Conservation (phyloP, 352 stramenopile species). For the Pythium aquatile region DNA sequence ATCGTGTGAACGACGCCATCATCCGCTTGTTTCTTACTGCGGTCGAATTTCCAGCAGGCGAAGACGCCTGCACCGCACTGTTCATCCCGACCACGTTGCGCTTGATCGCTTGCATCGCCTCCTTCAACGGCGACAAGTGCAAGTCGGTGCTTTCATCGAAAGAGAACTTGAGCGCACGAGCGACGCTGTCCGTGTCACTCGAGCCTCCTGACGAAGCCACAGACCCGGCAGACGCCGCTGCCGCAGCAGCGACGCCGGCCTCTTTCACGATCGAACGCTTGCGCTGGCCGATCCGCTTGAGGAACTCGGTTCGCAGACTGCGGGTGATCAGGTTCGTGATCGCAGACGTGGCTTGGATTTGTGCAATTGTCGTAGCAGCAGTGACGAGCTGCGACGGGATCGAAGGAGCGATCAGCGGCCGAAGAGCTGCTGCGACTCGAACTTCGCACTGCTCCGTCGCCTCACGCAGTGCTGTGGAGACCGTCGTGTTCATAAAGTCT, state of each 20-base stretch:
- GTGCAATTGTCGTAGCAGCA: constrained; percentile 34
- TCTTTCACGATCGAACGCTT: constrained; percentile 51
- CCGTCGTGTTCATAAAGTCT: constrained; percentile 29
- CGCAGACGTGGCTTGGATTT: constrained; percentile 31
- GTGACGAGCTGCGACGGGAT: constrained; percentile 38
- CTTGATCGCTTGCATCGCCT: constrained; percentile 15
- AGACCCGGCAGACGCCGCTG: neutral
- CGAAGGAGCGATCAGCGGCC: constrained; percentile 37
- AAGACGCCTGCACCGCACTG: neutral
- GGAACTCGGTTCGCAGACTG: constrained; percentile 47
- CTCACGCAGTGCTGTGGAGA: constrained; percentile 29
- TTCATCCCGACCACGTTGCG: constrained; percentile 12
- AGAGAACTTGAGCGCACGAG: constrained; percentile 13
- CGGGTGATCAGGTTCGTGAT: constrained; percentile 40
- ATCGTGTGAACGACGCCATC: constrained; percentile 1
- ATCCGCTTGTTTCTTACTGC: constrained; percentile 2
- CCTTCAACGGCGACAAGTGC: constrained; percentile 4
- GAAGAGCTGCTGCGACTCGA: constrained; percentile 33
- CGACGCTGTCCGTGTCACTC: neutral
- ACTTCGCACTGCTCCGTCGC: constrained; percentile 34
- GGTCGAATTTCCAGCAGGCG: neutral
- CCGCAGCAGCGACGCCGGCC: constrained; percentile 1
- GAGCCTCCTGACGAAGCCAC: neutral
- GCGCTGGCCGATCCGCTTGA: constrained; percentile 39
- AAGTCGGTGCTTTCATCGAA: constrained; percentile 11